phyloP scores from a whole-genome alignment of 257 asterid species.

The Striga asiatica region DNA sequence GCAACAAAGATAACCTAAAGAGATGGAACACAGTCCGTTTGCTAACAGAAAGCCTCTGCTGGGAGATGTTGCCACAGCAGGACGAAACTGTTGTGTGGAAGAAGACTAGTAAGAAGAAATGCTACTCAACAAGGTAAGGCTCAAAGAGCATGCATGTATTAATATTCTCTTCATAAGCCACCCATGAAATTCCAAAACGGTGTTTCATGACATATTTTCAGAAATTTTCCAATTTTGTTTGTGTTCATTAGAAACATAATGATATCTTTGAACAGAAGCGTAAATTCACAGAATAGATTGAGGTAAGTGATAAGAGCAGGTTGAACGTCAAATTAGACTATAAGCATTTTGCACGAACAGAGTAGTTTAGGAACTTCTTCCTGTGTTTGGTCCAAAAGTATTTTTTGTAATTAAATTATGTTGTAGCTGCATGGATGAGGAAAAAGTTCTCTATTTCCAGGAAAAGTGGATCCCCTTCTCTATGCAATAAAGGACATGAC shows the following conservation, averaged over 20 bases:
- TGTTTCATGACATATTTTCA: background rate
- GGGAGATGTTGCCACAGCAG: conserved; percentile 90
- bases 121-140: conserved; percentile 65
- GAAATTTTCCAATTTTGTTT: too few relatives aligned
- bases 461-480: conserved; percentile 59
- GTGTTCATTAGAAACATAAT: background rate
- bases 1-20: conserved; percentile 64
- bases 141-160: background rate
- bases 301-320: too few relatives aligned
- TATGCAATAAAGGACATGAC: conserved; percentile 71
- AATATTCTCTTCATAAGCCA: background rate
- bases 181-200: background rate
- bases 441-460: conserved; percentile 35
- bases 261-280: background rate
- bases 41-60: conserved; percentile 62
- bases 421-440: background rate
- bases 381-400: background rate
- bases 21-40: conserved; percentile 69
- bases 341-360: background rate
- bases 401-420: background rate
- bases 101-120: conserved; percentile 66
- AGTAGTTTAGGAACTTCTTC: background rate
- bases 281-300: too few relatives aligned
- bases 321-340: background rate
- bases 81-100: conserved; percentile 96